Base-by-base conservation (phyloP, 768 basidiomycete species). In the Hygrocybe coccinea region DNA sequence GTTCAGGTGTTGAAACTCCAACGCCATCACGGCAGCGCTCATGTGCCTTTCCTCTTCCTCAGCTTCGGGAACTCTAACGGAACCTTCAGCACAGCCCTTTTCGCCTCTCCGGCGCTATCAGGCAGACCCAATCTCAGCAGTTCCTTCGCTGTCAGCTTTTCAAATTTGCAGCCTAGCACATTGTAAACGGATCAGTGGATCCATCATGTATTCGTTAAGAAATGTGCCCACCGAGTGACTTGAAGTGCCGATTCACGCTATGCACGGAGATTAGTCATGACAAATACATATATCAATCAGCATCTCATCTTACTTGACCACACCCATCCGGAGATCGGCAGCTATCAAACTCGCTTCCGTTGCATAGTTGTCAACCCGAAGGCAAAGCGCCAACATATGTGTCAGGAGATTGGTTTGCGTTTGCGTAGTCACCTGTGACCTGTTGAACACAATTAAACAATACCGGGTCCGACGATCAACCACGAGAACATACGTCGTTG, bases 61-160 rank as follows among this genome's bases (percentile, higher is more conserved):
- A 79, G 77, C 64, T 88, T 89, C 0, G 93, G 94, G 71, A 97
- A 97, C 58, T 80, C 76, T 1, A 95, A 77, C 2, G 95, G 95
- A 0, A 83, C 80, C 41, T 72, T 81, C 53, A 98, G 75, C 1
- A 87, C 73, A 0, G 93, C 94, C 52, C 85, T 79, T 65, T 87
- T 89, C 39, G 77, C 77, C 36, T 80, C 80, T 7, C 78, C 84
- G 2, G 80, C 82, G 33, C 75, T 78, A 45, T 85, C 78, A 0
- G 86, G 77, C 17, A 93, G 71, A 9, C 90, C 88, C 36, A 89
- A 74, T 58, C 79, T 76, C 56, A 84, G 82, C 6, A 91, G 77
- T 58, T 95, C 89, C 14, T 77, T 76, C 7, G 79, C 71, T 2
- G 75, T 71, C 21, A 88, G 69, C 44, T 79, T 75, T 46, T 73